Base-by-base conservation (phyloP, 371 early-diverging fungal genomes). In the Lichtheimia corymbifera region DNA sequence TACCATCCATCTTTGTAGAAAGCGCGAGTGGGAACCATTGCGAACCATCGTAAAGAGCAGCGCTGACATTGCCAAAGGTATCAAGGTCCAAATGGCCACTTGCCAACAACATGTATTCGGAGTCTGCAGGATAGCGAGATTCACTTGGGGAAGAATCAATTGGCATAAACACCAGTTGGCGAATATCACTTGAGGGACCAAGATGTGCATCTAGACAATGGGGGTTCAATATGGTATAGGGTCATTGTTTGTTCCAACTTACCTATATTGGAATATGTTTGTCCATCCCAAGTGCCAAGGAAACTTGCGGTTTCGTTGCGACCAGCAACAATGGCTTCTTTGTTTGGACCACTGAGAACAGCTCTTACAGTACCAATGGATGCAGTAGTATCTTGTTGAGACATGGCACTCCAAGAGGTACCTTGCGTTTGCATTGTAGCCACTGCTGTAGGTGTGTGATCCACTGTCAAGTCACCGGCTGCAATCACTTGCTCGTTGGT, bases 11-110 rank as follows among this genome's bases (percentile, higher is more conserved):
- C 25, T 28, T 65, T 7, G 72, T 62, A 15, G 90, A 79, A 40
- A 85, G 69, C 6, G 88, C 49, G 64, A 74, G 88, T 0, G 91
- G 90, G 62, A 75, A 82, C 88, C 91, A 91, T 12, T 66, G 58
- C 2, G 73, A 42, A 6, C 88, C 83, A 63, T 88, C 86, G 68
- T 74, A 90, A 43, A 90, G 71, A 1, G 90, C 91, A 15, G 80
- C 77, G 15, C 86, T 85, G 0, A 78, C 74, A 44, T 80, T 82
- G 35, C 74, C 76, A 27, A 65, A 73, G 6, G 59, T 42, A 7
- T 76, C 65, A 17, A 87, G 42, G 5, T 67, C 53, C 24, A 89
- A 58, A 11, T 80, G 73, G 0, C 89, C 89, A 24, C 77, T 79
- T 3, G 83, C 79, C 58, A 85, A 72, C 5, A 86, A 60, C 66